Base-by-base conservation (phyloP, 1,284 basidiomycete genomes). In the Lentinula novae-zelandiae region DNA sequence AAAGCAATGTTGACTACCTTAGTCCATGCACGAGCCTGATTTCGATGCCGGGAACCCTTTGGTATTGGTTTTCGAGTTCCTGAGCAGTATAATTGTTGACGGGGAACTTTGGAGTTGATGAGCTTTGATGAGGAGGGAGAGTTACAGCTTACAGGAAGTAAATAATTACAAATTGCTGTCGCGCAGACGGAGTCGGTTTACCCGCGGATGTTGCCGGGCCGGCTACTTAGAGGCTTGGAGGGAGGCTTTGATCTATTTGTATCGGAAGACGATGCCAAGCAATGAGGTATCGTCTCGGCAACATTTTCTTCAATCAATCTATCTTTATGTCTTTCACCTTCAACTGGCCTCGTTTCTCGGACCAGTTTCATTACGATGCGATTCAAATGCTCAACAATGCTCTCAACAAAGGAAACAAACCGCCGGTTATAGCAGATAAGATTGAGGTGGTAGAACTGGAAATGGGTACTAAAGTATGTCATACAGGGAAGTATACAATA, bases 391-490 rank as follows among this genome's bases (percentile, higher is more conserved):
- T 98, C 75, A 94, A 95, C 69, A 89, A 88, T 36, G 96, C 95
- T 50, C 87, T 98, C 72, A 98, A 98, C 83, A 97, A 97, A 79
- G 96, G 95, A 68, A 90, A 91, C 79, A 98, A 98, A 72, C 97
- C 97, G 1, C 95, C 95, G 36, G 92, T 99, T 69, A 99, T 99
- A 69, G 96, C 95, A 62, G 97, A 97, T 75, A 89, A 87, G 73
- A 99, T 99, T 67, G 92, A 97, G 72, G 97, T 99, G 36, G 92
- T 98, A 61, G 96, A 98, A 73, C 79, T 99, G 34, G 90, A 96
- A 75, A 99, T 99, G 96, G 97, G 97, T 48, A 95, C 92, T 1
- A 92, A 98, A 79, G 95, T 94, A 64, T 65, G 84, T 77, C 17
- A 13, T 44, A 22, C 22, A 5, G 33, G 27, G n/a, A 13, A 15